Evolutionary conservation across 768 basidiomycete species (phyloP).

Genomic region (Filobasidium floriforme): DNA sequence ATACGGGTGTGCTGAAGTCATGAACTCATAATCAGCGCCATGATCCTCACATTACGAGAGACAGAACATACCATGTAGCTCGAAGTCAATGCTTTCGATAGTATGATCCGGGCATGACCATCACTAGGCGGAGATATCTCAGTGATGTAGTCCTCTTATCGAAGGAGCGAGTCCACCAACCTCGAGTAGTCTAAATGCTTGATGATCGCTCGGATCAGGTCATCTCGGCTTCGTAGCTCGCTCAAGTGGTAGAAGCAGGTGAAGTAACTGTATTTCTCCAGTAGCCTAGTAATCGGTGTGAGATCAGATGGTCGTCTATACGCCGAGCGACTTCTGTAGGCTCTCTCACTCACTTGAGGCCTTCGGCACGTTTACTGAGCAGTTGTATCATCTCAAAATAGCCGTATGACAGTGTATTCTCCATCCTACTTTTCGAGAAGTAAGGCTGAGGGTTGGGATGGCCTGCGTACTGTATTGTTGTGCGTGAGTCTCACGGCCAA

Average conservation of each 20-base stretch:
- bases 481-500: background rate
- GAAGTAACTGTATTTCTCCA: conserved; percentile 88
- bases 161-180: conserved; percentile 49
- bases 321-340: background rate
- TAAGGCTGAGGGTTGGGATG: conserved; percentile 32
- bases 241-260: conserved; percentile 92
- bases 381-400: conserved; percentile 94
- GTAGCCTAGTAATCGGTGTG: conserved; percentile 51
- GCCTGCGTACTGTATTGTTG: conserved; percentile 24
- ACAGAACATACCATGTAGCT: conserved; percentile 62
- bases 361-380: conserved; percentile 78
- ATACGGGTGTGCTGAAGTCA: conserved; percentile 65
- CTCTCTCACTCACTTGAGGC: conserved; percentile 63
- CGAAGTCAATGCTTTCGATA: conserved; percentile 90
- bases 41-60: background rate
- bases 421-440: conserved; percentile 74
- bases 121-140: conserved; percentile 53
- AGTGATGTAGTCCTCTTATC: background rate
- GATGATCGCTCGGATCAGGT: conserved; percentile 81
- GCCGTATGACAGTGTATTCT: conserved; percentile 75
- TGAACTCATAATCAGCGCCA: background rate
- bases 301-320: background rate
- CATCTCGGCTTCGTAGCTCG: conserved; percentile 82
- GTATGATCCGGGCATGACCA: conserved; percentile 83
- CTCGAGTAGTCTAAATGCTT: conserved; percentile 84